Percentiles rank a stretch among this genome's conserved stretches.
These are phyloP conservation scores for Eutrema salsugineum DNA, from an alignment of 441 rosid genomes.

Conservation along the genomic window DNA sequence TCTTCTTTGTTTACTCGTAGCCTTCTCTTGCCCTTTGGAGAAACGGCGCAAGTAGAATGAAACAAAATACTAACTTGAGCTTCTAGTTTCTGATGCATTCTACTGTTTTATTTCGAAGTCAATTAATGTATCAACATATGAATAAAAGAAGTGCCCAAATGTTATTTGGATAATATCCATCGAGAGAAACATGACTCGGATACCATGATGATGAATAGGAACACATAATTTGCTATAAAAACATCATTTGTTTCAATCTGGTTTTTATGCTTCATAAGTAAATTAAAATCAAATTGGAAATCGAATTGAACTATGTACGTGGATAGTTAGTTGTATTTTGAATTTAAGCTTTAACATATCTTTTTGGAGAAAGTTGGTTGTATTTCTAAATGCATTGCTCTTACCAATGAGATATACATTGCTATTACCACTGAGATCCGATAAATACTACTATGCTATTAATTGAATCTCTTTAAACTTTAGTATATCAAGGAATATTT, in stretches of 20 bases:
- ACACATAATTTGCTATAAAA: background rate
- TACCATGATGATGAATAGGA: too few relatives aligned
- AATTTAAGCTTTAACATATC: background rate
- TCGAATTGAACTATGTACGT: background rate
- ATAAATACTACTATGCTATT: too few relatives aligned
- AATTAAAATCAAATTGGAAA: background rate
- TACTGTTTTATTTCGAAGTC: background rate
- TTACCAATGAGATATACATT: background rate
- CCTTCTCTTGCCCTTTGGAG: slow-evolving; percentile 41
- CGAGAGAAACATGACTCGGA: background rate
- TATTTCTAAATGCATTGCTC: background rate
- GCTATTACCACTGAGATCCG: background rate
- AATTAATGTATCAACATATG: background rate
- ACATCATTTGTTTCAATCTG: background rate
- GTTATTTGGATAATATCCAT: background rate
- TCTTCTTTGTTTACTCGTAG: slow-evolving; percentile 42
- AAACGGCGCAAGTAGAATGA: background rate
- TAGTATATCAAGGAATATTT: background rate
- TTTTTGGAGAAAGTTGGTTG: background rate
- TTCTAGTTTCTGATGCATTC: background rate
- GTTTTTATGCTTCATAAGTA: background rate
- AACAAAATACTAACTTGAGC: background rate
- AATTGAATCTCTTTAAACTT: background rate
- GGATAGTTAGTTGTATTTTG: background rate
- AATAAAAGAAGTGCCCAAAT: background rate